Base-by-base conservation (phyloP, 73 alveolate genomes). In the Paramecium biaurelia region DNA sequence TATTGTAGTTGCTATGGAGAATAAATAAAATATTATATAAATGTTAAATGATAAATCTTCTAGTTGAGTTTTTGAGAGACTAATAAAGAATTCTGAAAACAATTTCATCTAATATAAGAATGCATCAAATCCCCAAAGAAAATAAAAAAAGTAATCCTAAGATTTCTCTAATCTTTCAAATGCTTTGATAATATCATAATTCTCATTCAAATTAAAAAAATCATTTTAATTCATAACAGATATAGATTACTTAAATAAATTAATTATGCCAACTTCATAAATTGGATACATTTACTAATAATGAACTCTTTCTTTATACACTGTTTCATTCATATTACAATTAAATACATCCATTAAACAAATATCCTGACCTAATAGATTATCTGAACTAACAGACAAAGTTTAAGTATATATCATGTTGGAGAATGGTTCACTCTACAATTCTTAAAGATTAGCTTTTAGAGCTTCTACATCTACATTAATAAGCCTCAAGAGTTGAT, bases 111-210 rank as follows among this genome's bases (percentile, higher is more conserved):
- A 5, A 24, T 26, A 63, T 26, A 63, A 32, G 24, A 32, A 12
- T 23, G 84, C 84, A 63, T 63, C 84, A 24, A 63, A 63, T 63
- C 84, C 84, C 84, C 84, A 63, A 3, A 63, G 68, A 63, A 63
- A 63, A 32, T 63, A 63, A 30, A 32, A 30, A 63, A 23, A 63
- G 24, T 63, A 63, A 2, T 63, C 84, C 45, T 63, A 12, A 26
- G 84, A 63, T 63, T 63, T 63, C 26, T 63, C 84, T 30, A 63
- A 32, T 26, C 45, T 63, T 32, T 63, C 84, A 63, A 63, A 63
- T 23, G 84, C 84, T 1, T 26, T 63, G 21, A 63, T 63, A 26
- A 63, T 63, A 1, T 63, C 84, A 63, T 63, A 63, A 30, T 26
- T 26, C 4, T 63, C 84, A 14, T 10, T 24, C 26, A 63, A 63